These are phyloP conservation scores for Eimeria sp. DNA, from an alignment of 169 alveolate genomes.

Conservation along the genomic window DNA sequence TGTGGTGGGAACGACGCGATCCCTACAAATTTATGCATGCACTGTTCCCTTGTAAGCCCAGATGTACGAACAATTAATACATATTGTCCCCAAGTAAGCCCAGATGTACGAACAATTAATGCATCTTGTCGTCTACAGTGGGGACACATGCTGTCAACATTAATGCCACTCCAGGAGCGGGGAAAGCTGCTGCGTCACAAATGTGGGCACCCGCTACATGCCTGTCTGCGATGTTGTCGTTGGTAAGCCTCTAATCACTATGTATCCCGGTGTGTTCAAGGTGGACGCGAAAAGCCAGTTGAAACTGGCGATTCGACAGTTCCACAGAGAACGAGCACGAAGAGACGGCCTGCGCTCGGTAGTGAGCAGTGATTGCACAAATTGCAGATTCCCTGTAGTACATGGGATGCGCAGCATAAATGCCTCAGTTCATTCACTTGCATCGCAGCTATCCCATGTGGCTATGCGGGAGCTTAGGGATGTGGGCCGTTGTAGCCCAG, in stretches of 20 bases:
- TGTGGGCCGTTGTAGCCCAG: slow-evolving; percentile 44
- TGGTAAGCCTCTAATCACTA: too few species aligned
- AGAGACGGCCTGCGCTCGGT: background rate
- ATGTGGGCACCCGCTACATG: background rate
- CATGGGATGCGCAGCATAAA: background rate
- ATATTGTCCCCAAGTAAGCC: background rate
- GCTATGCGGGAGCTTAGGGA: slow-evolving; percentile 33
- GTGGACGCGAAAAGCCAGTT: background rate
- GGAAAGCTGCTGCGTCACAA: background rate
- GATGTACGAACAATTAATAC: background rate
- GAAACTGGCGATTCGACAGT: background rate
- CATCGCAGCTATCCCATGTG: background rate
- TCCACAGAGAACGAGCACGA: background rate
- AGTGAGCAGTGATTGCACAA: background rate
- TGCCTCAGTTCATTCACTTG: background rate
- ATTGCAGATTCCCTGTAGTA: background rate
- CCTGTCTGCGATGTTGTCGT: background rate
- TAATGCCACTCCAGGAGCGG: background rate
- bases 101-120: background rate
- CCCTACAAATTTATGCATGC: background rate
- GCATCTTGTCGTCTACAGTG: background rate
- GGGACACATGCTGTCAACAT: background rate
- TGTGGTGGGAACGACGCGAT: background rate
- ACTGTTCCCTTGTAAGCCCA: background rate
- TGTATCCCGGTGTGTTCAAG: too few species aligned